phyloP scores from a whole-genome alignment of 257 asterid genomes.

The Nicotiana benthamiana region DNA sequence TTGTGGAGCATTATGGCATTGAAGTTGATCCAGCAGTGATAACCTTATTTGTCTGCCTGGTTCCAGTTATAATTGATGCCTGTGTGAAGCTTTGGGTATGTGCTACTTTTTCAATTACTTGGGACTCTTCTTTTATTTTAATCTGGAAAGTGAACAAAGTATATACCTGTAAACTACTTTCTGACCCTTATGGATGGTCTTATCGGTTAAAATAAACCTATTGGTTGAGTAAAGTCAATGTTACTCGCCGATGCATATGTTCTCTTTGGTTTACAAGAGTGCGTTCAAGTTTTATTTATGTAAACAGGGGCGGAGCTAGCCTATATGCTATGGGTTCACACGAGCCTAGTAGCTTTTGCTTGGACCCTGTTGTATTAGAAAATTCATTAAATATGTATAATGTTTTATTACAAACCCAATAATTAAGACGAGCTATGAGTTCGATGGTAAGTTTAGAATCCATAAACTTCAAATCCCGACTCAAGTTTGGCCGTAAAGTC shows the following conservation, averaged over 20 bases:
- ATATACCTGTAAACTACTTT: not conserved
- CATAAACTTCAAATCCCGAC: too few species aligned
- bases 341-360: too few species aligned
- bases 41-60: slow-evolving; percentile 60
- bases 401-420: too few species aligned
- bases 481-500: too few species aligned
- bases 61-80: slow-evolving; percentile 79
- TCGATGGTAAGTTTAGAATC: too few species aligned
- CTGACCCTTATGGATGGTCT: not conserved
- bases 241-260: not conserved
- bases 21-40: slow-evolving; percentile 66
- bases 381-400: too few species aligned
- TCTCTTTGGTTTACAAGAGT: not conserved
- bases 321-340: too few species aligned
- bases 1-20: slow-evolving; percentile 76
- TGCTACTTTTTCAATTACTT: slow-evolving; percentile 11
- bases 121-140: not conserved
- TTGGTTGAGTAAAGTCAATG: not conserved
- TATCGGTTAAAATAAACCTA: not conserved
- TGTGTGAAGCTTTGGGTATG: slow-evolving; percentile 96
- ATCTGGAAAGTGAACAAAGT: not conserved
- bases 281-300: not conserved
- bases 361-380: too few species aligned
- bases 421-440: too few species aligned
- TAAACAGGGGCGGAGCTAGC: not conserved